These are phyloP conservation scores for Neofusicoccum sp. DNA, from an alignment of 2,329 filamentous ascomycete species.

Conservation along the genomic window DNA sequence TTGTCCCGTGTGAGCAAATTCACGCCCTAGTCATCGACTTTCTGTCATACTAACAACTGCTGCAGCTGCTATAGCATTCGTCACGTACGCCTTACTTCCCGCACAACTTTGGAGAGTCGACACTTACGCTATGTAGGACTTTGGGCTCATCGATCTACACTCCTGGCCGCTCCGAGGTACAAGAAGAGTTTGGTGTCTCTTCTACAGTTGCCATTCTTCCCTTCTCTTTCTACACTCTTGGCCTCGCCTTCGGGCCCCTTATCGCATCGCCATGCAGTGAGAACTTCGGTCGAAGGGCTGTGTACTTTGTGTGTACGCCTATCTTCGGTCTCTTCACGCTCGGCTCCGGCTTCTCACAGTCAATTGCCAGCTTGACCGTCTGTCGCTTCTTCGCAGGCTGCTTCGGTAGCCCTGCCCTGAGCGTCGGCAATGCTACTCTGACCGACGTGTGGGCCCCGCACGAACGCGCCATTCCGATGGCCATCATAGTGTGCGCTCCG, in stretches of 20 bases:
- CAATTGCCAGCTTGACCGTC: conserved; percentile 67
- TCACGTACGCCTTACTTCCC: background rate
- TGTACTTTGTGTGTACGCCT: conserved; percentile 66
- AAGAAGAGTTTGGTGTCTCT: conserved; percentile 24
- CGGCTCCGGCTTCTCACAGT: conserved; percentile 52
- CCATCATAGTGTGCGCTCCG: conserved; percentile 35
- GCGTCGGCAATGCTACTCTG: conserved; percentile 39
- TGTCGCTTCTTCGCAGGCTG: conserved; percentile 55
- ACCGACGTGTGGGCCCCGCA: conserved; percentile 36
- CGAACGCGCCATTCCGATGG: conserved; percentile 29
- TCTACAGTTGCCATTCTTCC: conserved; percentile 24
- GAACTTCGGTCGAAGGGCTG: conserved; percentile 65
- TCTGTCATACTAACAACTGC: conserved; percentile 50
- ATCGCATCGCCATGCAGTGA: conserved; percentile 74
- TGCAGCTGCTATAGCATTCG: conserved; percentile 10
- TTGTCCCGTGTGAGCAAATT: conserved; percentile 3
- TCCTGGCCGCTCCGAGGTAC: conserved; percentile 12
- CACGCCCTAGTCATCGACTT: conserved; percentile 52
- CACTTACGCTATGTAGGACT: background rate
- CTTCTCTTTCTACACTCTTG: conserved; percentile 27
- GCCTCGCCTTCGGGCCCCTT: conserved; percentile 67
- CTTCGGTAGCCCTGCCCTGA: conserved; percentile 31
- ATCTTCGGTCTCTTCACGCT: conserved; percentile 56
- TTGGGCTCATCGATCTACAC: conserved; percentile 19
- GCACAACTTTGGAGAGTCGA: background rate